Base-by-base conservation (phyloP, 495 filamentous ascomycete species). In the Penicillium mononematosum region DNA sequence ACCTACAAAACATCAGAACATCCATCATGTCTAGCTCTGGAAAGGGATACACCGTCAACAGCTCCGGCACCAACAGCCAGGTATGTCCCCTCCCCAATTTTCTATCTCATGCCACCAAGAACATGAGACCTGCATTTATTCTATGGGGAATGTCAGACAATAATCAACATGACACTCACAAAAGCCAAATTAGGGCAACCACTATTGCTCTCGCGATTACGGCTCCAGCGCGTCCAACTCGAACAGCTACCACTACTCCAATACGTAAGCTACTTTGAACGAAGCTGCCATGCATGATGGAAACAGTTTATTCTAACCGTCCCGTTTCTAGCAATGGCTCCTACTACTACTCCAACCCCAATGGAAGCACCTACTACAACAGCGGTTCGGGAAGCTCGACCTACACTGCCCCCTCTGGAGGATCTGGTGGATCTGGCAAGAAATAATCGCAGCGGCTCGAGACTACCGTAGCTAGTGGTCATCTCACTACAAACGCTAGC, bases 261-360 rank as follows among this genome's bases (percentile, higher is more conserved):
- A 82, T 63, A 61, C 27, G 78, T 77, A 32, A 41, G 65, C 25
- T 17, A 8, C 8, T 20, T 9, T 16, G n/a, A 17, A 17, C 25
- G 16, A 29, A 22, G 29, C 19, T 48, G 25, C 32, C 20, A n/a
- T 25, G 3, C 14, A 12, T 10, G 22, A 44, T 6, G n/a, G 4
- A 6, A 29, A 16, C 29, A 24, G 20, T 27, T 16, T 4, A 16
- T 41, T 7, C 52, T 56, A 12, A 44, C 29, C 17, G 14, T 9
- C 5, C 5, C 47, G n/a, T 22, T 32, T 29, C 25, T 50, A 77
- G 75, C 27, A 54, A 78, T 59, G 78, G 79, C 19, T 78, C 77
- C 41, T 82, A 82, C 63, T 81, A 81, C 61, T 81, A 82, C 64
- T 77, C 72, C 60, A 81, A 82, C 57, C 46, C 78, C 24, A 73